Conservation (phyloP, 2,329 filamentous ascomycete genomes). For the Microdochium trichocladiopsis region DNA sequence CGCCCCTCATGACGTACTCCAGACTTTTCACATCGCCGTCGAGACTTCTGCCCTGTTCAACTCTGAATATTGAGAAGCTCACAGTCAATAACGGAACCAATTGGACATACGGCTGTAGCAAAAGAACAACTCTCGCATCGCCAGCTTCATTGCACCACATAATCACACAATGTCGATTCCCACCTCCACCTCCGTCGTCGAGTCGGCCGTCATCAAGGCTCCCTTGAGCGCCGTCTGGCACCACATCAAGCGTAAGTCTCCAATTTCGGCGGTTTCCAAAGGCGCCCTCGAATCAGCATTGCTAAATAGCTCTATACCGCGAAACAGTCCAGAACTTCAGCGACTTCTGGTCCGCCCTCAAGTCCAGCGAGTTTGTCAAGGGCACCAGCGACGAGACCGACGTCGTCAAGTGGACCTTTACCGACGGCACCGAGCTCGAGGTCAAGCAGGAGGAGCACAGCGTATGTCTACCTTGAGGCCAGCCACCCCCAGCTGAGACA, state of each 20-base stretch:
- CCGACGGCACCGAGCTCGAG: slow-evolving; percentile 60
- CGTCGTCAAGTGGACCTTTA: slow-evolving; percentile 63
- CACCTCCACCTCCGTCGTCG: slow-evolving; percentile 58
- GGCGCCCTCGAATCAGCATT: too few relatives aligned
- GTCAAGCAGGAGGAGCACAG: slow-evolving; percentile 74
- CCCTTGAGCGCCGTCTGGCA: slow-evolving; percentile 64
- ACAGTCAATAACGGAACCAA: background rate
- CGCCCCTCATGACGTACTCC: background rate
- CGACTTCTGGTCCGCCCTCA: slow-evolving; percentile 59
- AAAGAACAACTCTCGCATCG: background rate
- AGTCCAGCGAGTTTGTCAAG: slow-evolving; percentile 57
- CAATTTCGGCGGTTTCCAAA: background rate
- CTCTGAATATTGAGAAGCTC: background rate
- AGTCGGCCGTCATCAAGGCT: slow-evolving; percentile 62
- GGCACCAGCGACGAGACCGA: slow-evolving; percentile 57
- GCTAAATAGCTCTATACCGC: too few relatives aligned
- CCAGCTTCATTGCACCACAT: slow-evolving; percentile 6
- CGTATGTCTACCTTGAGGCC: slow-evolving; percentile 30
- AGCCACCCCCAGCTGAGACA: too few relatives aligned
- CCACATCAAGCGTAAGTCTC: slow-evolving; percentile 53
- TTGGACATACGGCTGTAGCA: background rate
- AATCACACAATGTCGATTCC: slow-evolving; percentile 43
- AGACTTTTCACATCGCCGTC: background rate
- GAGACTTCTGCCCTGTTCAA: background rate
- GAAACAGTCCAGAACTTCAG: slow-evolving; percentile 56